phyloP scores from a whole-genome alignment of 2,329 filamentous ascomycete species.

The Cladosporium sp. region DNA sequence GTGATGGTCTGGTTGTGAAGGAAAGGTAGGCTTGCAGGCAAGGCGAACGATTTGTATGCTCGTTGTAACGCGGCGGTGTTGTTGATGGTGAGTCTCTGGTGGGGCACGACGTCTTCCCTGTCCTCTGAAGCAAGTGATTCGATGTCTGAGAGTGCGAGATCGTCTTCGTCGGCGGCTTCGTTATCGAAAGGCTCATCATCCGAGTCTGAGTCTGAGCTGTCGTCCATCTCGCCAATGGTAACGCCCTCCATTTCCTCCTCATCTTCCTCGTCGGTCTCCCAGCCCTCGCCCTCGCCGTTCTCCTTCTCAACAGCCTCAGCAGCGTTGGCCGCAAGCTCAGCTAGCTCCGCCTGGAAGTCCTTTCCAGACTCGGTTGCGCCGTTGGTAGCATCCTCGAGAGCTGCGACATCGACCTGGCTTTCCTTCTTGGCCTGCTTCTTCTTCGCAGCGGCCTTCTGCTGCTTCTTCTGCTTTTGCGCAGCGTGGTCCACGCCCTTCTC shows the following conservation, averaged over 20 bases:
- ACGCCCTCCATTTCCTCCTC: slow-evolving; percentile 44
- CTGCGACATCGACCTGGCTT: slow-evolving; percentile 31
- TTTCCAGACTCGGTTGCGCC: slow-evolving; percentile 30
- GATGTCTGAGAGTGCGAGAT: slow-evolving; percentile 86
- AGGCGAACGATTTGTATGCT: slow-evolving; percentile 74
- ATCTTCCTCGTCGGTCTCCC: slow-evolving; percentile 43
- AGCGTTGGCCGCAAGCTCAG: slow-evolving; percentile 27
- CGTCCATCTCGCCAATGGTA: slow-evolving; percentile 30
- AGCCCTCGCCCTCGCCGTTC: slow-evolving; percentile 32
- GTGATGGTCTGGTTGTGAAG: slow-evolving; percentile 77
- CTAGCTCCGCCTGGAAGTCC: slow-evolving; percentile 25
- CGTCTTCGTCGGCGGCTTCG: slow-evolving; percentile 76
- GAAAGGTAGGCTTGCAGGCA: slow-evolving; percentile 74
- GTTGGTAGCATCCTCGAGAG: slow-evolving; percentile 28
- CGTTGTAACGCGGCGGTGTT: slow-evolving; percentile 84
- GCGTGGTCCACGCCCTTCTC: slow-evolving; percentile 67
- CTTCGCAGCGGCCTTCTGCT: slow-evolving; percentile 58
- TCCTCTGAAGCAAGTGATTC: slow-evolving; percentile 77
- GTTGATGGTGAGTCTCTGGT: slow-evolving; percentile 95
- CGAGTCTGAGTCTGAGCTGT: slow-evolving; percentile 35
- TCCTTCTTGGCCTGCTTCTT: slow-evolving; percentile 38
- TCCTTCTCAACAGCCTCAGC: slow-evolving; percentile 34
- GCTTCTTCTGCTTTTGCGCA: slow-evolving; percentile 60
- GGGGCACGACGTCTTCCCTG: slow-evolving; percentile 80
- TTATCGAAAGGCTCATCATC: slow-evolving; percentile 51